Evolutionary conservation across 371 early-diverging fungal genomes (phyloP), one percentile per base, ranked within the genome.

Genomic region (Vairimorpha ceranae): DNA sequence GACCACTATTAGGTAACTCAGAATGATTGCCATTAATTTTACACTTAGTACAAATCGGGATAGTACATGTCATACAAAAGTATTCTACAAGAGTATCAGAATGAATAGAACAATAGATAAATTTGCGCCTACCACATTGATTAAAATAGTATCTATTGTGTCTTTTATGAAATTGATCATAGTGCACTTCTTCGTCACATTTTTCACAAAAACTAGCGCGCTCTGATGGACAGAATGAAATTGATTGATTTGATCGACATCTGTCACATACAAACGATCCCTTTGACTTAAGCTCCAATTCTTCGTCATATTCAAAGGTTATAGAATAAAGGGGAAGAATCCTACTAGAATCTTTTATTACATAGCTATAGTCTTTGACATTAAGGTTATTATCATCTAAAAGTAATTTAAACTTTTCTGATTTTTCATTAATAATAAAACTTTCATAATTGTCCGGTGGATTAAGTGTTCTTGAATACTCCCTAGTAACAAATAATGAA

Each of bases 191-290:
- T 17, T 69, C 52, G 52, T 84, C 85, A 70, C 85, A 84, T 6
- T 78, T 54, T 25, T 61, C 66, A 66, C 85, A 84, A 33, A 84
- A 82, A 27, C 64, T 67, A 7, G 85, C 85, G 41, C 82, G 64
- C 63, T 84, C 85, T 6, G 85, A 81, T n/a, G 80, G 71, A 77
- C 85, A 84, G 59, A 80, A 84, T 15, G 79, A 68, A 32, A 73
- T 67, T 2, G 82, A 45, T 4, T 60, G 56, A n/a, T 70, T 45
- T 8, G 33, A 35, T 25, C 71, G 43, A 51, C 85, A 84, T 48
- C 65, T 74, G n/a, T 84, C 80, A 41, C 85, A 84, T 6, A 73
- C 1, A 51, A 74, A 66, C 25, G 48, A 45, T n/a, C 71, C 73
- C 52, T 74, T 80, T 27, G 69, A 48, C 21, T 69, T 70, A 30